Evolutionary conservation across 257 asterid genomes (phyloP), one percentile per base, ranked within the genome.

Genomic region (Solanum gracilifrons): DNA sequence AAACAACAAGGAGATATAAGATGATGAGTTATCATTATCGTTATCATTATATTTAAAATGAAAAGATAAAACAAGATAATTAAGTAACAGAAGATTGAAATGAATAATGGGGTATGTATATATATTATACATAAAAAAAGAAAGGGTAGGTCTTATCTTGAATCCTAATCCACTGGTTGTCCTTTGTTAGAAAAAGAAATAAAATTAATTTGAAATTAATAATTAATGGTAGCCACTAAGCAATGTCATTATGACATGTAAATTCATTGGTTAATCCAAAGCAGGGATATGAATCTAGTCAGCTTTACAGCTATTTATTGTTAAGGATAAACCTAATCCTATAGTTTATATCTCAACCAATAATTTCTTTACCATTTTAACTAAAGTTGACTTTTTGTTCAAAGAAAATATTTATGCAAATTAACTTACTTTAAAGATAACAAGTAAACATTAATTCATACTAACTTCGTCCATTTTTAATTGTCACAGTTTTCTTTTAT

Each of bases 101-200:
- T 86, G 93, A 90, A 93, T 93, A 92, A 83, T 88, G 82, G 76
- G 37, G 20, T 13, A 68, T 71, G 79, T 2, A 72, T 72, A 18
- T 32, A 3, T 31, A 31, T 3, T 51, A 16, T 18, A 27, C 86
- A 69, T 31, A 87, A n/a, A 2, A 71, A 88, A 83, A 51, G 83
- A 85, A 91, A 83, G 82, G 39, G 74, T 91, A 85, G 97, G 95
- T 92, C 98, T 95, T 95, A 95, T 94, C 98, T 92, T 89, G 82
- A 86, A 90, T 91, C 89, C 90, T 88, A 92, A 88, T 93, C 96
- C 93, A 90, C 90, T 88, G 85, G 89, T 71, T 89, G 79, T 87
- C 89, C 86, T 89, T 88, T 87, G 87, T 72, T 89, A 62, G n/a
- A 66, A 80, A 60, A 51, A 51, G 62, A 51, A 51, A 51, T 51